Evolutionary conservation across 371 early-diverging fungal genomes (phyloP), one percentile per base, ranked within the genome.

Genomic region (Mucor indicus): DNA sequence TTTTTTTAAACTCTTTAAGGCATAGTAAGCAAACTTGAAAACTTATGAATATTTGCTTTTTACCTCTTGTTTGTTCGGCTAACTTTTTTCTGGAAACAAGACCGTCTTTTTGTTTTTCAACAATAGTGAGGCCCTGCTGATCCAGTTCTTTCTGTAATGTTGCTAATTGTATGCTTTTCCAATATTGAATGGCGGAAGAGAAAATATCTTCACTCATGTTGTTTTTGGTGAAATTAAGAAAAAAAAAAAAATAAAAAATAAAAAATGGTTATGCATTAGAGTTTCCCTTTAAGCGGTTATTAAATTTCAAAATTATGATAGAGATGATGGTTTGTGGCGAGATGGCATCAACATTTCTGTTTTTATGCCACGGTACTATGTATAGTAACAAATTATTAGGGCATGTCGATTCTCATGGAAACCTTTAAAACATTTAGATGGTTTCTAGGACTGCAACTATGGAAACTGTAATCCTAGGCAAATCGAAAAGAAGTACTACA

Each of bases 11-110:
- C 20, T 87, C 93, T 87, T 46, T 19, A 46, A 25, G 9, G 32
- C 23, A 41, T 24, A 23, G 23, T 31, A 39, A 36, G 40, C 22
- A 23, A 30, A 21, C 44, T 13, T 15, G 10, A 15, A 23, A 12
- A 32, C 23, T 13, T 23, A 7, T 4, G 10, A 36, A 7, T 38
- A 11, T 21, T n/a, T n/a, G n/a, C n/a, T 37, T 13, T 40, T 43
- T 72, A 87, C 90, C 88, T 80, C 91, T 86, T 33, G 96, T 95
- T 57, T 86, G 79, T 47, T 94, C 94, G 8, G 96, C 91, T 3
- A 95, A 75, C 46, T 79, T 80, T 62, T 92, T 93, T 50, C 95
- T 77, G 19, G 78, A 76, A 35, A 82, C 80, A 4, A 90, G 59
- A 2, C 84, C 79, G 53, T 86, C 84, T 55, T 89, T 89, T 57